phyloP scores from a whole-genome alignment of 805 yeast species.

The Wickerhamiella kurtzmanii region DNA sequence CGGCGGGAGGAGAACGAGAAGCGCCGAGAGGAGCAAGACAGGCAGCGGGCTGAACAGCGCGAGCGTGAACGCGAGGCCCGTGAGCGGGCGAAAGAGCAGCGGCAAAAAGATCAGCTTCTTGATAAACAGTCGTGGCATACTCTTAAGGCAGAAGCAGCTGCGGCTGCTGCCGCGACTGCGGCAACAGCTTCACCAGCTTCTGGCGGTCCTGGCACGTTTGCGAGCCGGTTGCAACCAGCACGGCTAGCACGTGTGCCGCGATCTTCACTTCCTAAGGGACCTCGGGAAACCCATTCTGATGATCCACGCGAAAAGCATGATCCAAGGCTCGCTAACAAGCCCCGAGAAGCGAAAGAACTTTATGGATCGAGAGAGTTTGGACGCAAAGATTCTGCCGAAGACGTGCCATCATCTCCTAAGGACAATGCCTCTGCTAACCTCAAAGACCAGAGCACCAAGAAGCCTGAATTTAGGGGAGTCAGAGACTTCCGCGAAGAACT shows the following conservation, averaged over 20 bases:
- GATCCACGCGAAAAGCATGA: not conserved
- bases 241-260: not conserved
- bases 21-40: not conserved
- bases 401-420: no score
- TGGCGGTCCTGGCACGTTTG: no score
- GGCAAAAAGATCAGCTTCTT: not conserved
- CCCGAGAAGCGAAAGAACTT: not conserved
- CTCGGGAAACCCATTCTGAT: not conserved
- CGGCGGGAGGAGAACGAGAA: slow-evolving; percentile 2
- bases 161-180: not conserved
- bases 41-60: not conserved
- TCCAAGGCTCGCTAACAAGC: not conserved
- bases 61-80: not conserved
- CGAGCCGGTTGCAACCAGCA: not conserved
- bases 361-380: not conserved
- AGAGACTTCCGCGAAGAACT: not conserved
- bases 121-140: not conserved
- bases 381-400: no score
- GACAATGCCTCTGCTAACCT: no score
- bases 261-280: not conserved
- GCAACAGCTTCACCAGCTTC: no score
- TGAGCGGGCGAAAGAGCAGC: not conserved
- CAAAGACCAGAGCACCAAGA: no score
- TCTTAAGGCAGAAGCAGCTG: not conserved
- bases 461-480: not conserved